Conservation (phyloP, 108 stramenopile species). For the Conticribra weissflogii region DNA sequence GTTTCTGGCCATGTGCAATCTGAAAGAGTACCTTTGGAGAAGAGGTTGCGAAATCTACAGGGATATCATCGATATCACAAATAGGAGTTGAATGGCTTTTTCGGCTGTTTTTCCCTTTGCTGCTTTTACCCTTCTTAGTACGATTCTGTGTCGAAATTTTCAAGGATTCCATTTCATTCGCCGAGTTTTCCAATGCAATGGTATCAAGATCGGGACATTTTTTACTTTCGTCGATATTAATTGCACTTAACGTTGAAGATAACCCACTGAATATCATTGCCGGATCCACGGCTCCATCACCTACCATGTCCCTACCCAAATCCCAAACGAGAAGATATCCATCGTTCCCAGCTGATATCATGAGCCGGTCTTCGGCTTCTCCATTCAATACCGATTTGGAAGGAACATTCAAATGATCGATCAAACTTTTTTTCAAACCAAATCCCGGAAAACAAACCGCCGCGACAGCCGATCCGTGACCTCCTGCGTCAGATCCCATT, state of each 20-base stretch:
- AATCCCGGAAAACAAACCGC: constrained; percentile 69
- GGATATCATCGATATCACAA: not conserved
- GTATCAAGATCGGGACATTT: not conserved
- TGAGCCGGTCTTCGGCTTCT: constrained; percentile 57
- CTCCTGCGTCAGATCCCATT: constrained; percentile 41
- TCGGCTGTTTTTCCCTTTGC: not conserved
- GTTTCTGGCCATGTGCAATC: constrained; percentile 55
- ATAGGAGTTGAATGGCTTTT: not conserved
- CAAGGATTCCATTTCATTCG: not conserved
- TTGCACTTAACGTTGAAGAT: not conserved
- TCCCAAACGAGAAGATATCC: constrained; percentile 77
- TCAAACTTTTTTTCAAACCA: constrained; percentile 7
- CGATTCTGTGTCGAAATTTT: not conserved
- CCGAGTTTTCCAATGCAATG: not conserved
- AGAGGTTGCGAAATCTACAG: constrained; percentile 16
- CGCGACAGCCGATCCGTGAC: constrained; percentile 70
- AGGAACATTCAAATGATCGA: not conserved
- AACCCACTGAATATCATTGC: constrained; percentile 16
- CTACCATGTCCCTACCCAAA: constrained; percentile 52
- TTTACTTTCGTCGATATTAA: not conserved
- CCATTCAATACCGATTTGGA: constrained; percentile 12
- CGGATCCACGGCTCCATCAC: constrained; percentile 45
- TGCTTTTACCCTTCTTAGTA: not conserved
- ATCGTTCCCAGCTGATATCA: constrained; percentile 74
- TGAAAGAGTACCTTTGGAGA: constrained; percentile 32